Conservation (phyloP, 2,329 filamentous ascomycete genomes). For the Furcasterigmium furcatum region DNA sequence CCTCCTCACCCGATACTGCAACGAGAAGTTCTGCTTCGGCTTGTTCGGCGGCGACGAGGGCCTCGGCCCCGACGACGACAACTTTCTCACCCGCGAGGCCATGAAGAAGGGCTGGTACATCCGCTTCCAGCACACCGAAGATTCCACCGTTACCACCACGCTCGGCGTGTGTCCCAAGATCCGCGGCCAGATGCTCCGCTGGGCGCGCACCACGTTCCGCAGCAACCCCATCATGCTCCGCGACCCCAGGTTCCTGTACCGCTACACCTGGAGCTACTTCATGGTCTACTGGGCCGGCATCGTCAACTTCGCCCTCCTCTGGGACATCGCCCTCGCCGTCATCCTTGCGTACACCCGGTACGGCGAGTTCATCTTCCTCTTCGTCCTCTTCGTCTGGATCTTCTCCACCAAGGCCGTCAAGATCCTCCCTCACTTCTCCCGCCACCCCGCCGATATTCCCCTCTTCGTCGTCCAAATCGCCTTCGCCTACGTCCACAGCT, state of each 20-base stretch:
- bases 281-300: constrained; percentile 52
- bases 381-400: constrained; percentile 35
- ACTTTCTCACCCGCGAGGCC: constrained; percentile 54
- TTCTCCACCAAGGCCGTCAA: constrained; percentile 55
- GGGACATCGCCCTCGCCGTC: constrained; percentile 43
- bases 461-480: constrained; percentile 46
- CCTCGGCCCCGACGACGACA: constrained; percentile 57
- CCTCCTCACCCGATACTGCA: constrained; percentile 40
- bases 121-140: constrained; percentile 47
- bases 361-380: constrained; percentile 41
- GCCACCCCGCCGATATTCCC: constrained; percentile 46
- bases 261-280: constrained; percentile 44
- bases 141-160: constrained; percentile 47
- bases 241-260: constrained; percentile 26
- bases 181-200: constrained; percentile 49
- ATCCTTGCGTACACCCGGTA: constrained; percentile 54
- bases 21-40: constrained; percentile 48
- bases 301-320: constrained; percentile 52
- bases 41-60: constrained; percentile 30
- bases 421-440: constrained; percentile 46
- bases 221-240: constrained; percentile 48
- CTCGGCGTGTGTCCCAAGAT: constrained; percentile 50
- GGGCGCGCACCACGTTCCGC: constrained; percentile 56
- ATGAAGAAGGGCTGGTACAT: constrained; percentile 48
- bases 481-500: constrained; percentile 56